Evolutionary conservation across 1,284 basidiomycete species (phyloP), one percentile per base, ranked within the genome.

Genomic region (Phlebopus sp.): DNA sequence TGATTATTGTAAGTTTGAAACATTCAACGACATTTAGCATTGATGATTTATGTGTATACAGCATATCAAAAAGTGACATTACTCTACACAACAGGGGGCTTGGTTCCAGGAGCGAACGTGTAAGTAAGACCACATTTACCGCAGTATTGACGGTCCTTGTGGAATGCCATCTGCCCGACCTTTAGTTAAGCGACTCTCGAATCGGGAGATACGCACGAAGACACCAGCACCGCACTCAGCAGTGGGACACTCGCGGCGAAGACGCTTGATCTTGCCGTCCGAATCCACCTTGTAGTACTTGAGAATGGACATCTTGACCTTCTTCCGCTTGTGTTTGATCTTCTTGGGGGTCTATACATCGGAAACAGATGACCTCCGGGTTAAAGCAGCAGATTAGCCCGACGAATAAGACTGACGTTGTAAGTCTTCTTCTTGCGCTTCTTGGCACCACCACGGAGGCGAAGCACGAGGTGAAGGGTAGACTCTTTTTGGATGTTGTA

Each of bases 381-480:
- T n/a, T 6, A 49, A 17, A 29, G 9, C 2, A 8, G 27, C 8
- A 9, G 27, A 29, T 4, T 29, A 29, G 9, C 8, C 27, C 4
- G 27, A 29, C 27, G 27, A 29, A 29, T 34, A 4, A 19, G 5
- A 71, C 82, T 14, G 34, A 87, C 86, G 71, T 82, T 93, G 90
- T 97, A 97, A 50, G 92, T 94, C 86, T 98, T 98, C 84, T 98
- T 99, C 86, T 99, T 99, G 72, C 96, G 86, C 87, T 98, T 98
- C 90, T 96, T 96, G 60, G 87, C 92, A 81, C 92, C 94, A 80
- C 92, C 92, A 76, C 92, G 92, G 44, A 96, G 89, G 67, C 90
- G 86, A 60, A 98, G 85, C 55, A 99, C 96, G 55, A 98, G 75
- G 74, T 99, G 95, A 54, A 99, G 88, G 49, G 96, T 99, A 32